A percentile compares a stretch with the other conserved stretches of the same genome.
Evolutionary conservation across 257 asterid species (phyloP).

Genomic region (Penstemon newberryi): DNA sequence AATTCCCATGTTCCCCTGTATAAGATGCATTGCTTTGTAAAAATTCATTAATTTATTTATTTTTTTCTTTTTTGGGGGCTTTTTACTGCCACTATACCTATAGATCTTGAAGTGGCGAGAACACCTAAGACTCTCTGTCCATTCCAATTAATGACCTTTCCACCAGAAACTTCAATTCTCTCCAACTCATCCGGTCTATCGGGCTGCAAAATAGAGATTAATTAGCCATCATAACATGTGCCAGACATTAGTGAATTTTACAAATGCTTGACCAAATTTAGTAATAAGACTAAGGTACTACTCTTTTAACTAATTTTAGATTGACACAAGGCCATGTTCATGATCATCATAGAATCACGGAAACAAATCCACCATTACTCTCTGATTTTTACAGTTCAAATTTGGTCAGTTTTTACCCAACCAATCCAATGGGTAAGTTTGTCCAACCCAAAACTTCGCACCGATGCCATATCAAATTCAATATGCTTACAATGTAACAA

Average conservation of each 20-base stretch:
- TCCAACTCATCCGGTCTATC: conserved; percentile 66
- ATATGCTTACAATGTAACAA: no score
- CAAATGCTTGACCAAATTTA: neutral
- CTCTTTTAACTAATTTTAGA: neutral
- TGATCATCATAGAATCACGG: no score
- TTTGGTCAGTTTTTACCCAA: no score
- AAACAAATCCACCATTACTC: no score
- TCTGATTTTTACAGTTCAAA: no score
- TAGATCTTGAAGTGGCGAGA: conserved; percentile 75
- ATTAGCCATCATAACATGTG: neutral
- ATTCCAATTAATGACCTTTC: conserved; percentile 72
- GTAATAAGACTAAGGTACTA: neutral
- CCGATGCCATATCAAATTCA: no score
- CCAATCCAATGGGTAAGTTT: no score
- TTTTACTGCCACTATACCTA: conserved; percentile 39
- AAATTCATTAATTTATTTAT: no score
- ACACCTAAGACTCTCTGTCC: conserved; percentile 69
- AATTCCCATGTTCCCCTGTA: no score
- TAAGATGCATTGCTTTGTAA: no score
- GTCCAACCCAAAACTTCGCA: no score
- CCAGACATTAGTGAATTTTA: neutral
- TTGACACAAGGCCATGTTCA: no score
- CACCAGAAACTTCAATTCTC: conserved; percentile 70
- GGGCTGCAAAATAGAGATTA: conserved; percentile 43
- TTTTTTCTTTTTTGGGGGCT: neutral